phyloP scores from a whole-genome alignment of 345 rosid species.

The Fremontodendron californicum region DNA sequence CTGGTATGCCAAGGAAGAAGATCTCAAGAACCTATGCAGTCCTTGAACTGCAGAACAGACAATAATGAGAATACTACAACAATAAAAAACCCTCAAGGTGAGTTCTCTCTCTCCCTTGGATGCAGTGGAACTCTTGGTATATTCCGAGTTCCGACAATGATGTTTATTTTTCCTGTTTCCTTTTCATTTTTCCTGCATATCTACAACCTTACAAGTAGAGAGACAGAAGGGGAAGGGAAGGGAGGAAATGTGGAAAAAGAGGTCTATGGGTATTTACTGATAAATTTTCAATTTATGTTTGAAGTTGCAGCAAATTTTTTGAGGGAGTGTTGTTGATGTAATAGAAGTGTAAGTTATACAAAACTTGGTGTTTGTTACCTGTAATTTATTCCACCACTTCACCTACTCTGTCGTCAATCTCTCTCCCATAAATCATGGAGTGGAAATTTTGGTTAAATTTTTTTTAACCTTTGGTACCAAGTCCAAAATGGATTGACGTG shows the following conservation, averaged over 20 bases:
- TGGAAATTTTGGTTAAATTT: no score
- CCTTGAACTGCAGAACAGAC: slow-evolving; percentile 43
- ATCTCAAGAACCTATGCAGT: slow-evolving; percentile 72
- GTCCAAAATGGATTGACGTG: no score
- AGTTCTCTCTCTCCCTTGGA: background rate
- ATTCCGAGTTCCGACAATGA: background rate
- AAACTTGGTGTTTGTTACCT: background rate
- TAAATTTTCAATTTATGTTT: background rate
- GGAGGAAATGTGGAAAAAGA: background rate
- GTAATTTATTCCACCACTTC: background rate
- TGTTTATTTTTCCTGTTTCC: background rate
- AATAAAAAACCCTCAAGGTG: background rate
- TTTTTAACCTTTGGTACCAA: no score
- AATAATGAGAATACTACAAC: background rate
- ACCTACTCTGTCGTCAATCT: no score
- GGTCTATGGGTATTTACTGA: background rate
- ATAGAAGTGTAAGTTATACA: background rate
- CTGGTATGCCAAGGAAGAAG: slow-evolving; percentile 97
- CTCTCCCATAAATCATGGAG: no score
- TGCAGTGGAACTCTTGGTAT: background rate
- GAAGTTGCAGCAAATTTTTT: background rate
- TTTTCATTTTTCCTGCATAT: background rate
- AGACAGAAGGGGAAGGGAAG: background rate
- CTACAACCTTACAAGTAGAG: background rate
- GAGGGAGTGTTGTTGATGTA: background rate